Conservation (phyloP, 352 stramenopile species). For the Globisporangium canariense region DNA sequence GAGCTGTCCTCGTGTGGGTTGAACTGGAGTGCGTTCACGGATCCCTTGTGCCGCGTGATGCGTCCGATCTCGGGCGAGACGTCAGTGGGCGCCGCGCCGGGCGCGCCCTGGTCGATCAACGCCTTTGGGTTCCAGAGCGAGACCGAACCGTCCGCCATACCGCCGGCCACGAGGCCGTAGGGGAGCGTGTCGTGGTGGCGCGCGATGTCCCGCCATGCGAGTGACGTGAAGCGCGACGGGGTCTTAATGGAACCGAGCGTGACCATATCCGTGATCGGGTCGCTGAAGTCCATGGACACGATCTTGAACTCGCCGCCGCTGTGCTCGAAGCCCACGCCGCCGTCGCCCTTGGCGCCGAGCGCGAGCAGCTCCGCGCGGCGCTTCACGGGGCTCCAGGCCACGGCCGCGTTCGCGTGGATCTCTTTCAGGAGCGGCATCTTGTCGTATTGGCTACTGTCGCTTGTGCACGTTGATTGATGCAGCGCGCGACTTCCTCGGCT, state of each 20-base stretch:
- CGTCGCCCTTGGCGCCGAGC: conserved; percentile 92
- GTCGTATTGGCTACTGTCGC: background rate
- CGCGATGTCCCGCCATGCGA: conserved; percentile 91
- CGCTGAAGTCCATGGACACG: conserved; percentile 91
- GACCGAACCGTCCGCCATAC: conserved; percentile 96
- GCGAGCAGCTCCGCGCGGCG: conserved; percentile 74
- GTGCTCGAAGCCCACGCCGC: conserved; percentile 96
- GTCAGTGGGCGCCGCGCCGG: conserved; percentile 28
- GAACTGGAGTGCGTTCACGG: conserved; percentile 94
- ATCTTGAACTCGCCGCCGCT: conserved; percentile 97
- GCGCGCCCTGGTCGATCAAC: conserved; percentile 60
- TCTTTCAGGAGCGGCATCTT: conserved; percentile 89
- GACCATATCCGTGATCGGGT: conserved; percentile 61
- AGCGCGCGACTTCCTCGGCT: background rate
- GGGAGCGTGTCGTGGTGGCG: conserved; percentile 72
- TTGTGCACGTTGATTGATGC: background rate
- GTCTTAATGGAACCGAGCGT: conserved; percentile 89
- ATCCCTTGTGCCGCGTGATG: conserved; percentile 83
- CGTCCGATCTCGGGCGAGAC: conserved; percentile 69
- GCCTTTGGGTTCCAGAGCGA: conserved; percentile 95
- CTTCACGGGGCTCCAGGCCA: conserved; percentile 87
- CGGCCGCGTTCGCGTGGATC: conserved; percentile 84
- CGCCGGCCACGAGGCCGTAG: conserved; percentile 93
- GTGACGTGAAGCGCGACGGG: conserved; percentile 88
- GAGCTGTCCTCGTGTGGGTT: conserved; percentile 92